Evolutionary conservation across 768 basidiomycete genomes (phyloP).

Genomic region (Vararia minispora): DNA sequence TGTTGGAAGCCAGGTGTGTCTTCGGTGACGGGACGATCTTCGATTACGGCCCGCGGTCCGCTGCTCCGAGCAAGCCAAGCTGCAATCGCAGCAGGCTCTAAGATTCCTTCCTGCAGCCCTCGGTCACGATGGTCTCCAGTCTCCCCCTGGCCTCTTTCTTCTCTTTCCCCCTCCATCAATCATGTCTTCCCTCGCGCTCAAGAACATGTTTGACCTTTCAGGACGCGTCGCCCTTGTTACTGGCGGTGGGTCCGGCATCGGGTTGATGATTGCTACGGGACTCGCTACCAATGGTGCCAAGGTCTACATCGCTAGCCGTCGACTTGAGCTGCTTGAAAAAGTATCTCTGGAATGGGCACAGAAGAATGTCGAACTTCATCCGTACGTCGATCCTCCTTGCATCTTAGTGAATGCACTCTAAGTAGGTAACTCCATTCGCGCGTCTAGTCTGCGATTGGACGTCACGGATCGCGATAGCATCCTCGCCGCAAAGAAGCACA

Average conservation of each 20-base stretch:
- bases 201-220: slow-evolving; percentile 9
- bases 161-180: neutral
- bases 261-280: slow-evolving; percentile 58
- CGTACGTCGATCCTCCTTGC: too few species aligned
- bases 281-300: slow-evolving; percentile 70
- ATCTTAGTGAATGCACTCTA: too few species aligned
- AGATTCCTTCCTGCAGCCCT: too few species aligned
- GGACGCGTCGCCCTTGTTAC: slow-evolving; percentile 16
- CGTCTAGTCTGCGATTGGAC: slow-evolving; percentile 52
- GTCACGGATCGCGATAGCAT: slow-evolving; percentile 64
- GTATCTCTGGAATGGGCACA: slow-evolving; percentile 34
- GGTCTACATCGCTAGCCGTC: slow-evolving; percentile 70
- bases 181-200: slow-evolving; percentile 4
- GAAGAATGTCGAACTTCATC: too few species aligned
- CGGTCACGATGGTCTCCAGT: too few species aligned
- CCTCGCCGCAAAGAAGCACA: slow-evolving; percentile 34
- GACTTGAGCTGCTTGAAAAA: slow-evolving; percentile 52
- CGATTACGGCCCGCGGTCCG: too few species aligned
- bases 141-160: too few species aligned
- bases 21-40: too few species aligned
- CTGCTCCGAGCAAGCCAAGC: too few species aligned
- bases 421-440: neutral
- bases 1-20: too few species aligned
- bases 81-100: too few species aligned
- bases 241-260: slow-evolving; percentile 25